Evolutionary conservation across 345 rosid species (phyloP).

Genomic region (Orychophragmus violaceus): DNA sequence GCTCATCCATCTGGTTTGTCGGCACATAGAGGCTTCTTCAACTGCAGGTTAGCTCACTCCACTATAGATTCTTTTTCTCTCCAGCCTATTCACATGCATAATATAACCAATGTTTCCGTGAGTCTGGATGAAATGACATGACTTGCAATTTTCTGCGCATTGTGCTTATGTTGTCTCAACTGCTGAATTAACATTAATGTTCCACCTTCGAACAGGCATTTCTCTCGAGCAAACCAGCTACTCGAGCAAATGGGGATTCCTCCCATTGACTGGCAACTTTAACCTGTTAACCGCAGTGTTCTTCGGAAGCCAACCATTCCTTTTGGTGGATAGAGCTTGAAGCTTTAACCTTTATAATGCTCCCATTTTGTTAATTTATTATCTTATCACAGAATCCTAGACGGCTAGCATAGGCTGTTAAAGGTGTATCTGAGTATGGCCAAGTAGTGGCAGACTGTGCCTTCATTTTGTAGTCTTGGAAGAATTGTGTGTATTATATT

Average conservation of each 20-base stretch:
- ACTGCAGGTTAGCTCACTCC: conserved; percentile 71
- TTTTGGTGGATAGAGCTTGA: conserved; percentile 11
- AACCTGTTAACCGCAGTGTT: conserved; percentile 17
- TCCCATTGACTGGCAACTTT: conserved; percentile 88
- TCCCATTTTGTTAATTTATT: conserved; percentile 6
- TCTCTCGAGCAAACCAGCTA: conserved; percentile 76
- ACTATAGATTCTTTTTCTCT: neutral
- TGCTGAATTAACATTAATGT: conserved; percentile 5
- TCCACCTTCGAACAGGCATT: conserved; percentile 55
- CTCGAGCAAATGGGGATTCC: conserved; percentile 56
- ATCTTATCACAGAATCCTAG: conserved; percentile 3
- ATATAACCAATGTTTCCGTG: neutral
- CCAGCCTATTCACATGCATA: neutral
- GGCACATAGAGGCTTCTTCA: conserved; percentile 90
- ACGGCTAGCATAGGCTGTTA: conserved; percentile 1
- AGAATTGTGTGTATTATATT: neutral
- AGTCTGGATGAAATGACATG: neutral
- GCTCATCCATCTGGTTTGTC: conserved; percentile 99
- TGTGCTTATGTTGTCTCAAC: neutral
- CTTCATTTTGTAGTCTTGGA: neutral
- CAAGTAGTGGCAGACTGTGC: neutral
- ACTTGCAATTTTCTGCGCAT: neutral
- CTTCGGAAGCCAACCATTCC: neutral
- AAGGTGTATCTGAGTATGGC: neutral
- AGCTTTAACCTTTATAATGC: neutral